Evolutionary conservation across 2,329 filamentous ascomycete genomes (phyloP).

Genomic region (Colletotrichum brevisporum): DNA sequence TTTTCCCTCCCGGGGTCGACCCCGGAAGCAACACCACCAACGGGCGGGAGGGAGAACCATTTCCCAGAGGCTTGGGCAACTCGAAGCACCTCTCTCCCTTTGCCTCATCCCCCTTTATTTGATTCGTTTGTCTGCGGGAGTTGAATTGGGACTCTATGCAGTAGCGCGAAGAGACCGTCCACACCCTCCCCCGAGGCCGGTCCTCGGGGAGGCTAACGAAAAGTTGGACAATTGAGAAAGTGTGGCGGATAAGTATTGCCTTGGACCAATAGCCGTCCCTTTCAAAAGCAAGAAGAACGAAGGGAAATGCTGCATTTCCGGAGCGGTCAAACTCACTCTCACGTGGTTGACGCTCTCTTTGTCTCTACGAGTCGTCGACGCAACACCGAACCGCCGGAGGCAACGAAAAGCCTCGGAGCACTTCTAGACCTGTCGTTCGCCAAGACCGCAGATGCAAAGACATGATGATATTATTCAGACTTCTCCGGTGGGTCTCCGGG

Average conservation of each 20-base stretch:
- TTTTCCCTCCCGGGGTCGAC: slow-evolving; percentile 23
- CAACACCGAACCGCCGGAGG: not conserved
- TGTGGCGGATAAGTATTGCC: not conserved
- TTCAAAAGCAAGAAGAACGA: no score
- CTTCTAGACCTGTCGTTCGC: slow-evolving; percentile 20
- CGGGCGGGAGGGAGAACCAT: slow-evolving; percentile 25
- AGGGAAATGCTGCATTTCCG: slow-evolving; percentile 17
- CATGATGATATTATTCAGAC: slow-evolving; percentile 39
- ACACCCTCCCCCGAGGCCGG: slow-evolving; percentile 2
- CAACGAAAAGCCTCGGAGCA: not conserved
- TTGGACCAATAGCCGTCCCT: no score
- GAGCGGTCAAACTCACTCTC: not conserved
- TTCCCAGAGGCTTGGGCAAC: slow-evolving; percentile 4
- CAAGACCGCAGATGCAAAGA: slow-evolving; percentile 30
- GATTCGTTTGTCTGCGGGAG: not conserved
- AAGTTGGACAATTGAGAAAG: slow-evolving; percentile 3
- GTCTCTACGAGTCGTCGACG: not conserved
- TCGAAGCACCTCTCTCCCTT: no score
- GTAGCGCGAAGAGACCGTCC: no score
- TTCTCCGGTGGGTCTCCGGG: slow-evolving; percentile 34
- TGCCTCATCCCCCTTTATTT: not conserved
- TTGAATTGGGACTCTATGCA: no score
- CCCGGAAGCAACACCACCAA: slow-evolving; percentile 15
- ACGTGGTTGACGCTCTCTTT: not conserved
- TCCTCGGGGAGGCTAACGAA: slow-evolving; percentile 16